Conservation (phyloP, 805 yeast species). For the Dipodascus albidus region DNA sequence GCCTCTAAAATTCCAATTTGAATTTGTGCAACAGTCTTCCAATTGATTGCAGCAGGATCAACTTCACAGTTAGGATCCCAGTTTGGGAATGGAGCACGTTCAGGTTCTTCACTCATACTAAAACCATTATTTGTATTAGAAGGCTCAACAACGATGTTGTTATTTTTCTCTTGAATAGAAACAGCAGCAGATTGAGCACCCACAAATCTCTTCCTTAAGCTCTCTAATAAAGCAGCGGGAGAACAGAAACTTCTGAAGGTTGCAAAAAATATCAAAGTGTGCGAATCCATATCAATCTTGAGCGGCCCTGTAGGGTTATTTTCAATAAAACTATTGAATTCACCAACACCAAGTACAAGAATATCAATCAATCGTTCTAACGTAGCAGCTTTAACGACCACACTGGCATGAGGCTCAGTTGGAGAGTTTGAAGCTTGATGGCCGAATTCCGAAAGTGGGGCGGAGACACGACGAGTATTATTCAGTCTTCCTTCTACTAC, state of each 20-base stretch:
- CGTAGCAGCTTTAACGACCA: conserved; percentile 56
- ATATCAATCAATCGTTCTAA: conserved; percentile 71
- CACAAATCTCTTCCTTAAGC: conserved; percentile 41
- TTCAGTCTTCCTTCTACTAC: conserved; percentile 35
- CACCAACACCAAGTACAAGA: conserved; percentile 57
- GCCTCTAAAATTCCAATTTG: conserved; percentile 77
- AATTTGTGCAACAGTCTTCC: conserved; percentile 60
- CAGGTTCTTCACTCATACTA: conserved; percentile 4
- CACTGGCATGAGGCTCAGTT: conserved; percentile 22
- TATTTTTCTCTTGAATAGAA: conserved; percentile 30
- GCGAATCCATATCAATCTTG: conserved; percentile 52
- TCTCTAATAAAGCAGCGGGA: conserved; percentile 40
- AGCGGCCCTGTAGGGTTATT: conserved; percentile 20
- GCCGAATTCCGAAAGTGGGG: conserved; percentile 11
- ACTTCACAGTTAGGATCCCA: conserved; percentile 18
- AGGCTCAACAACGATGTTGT: neutral
- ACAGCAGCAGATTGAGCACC: conserved; percentile 55
- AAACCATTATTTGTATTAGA: neutral
- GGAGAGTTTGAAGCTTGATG: neutral
- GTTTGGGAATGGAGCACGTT: conserved; percentile 13
- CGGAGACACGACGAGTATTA: conserved; percentile 24
- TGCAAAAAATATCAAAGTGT: conserved; percentile 57
- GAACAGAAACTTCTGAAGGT: conserved; percentile 58
- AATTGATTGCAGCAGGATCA: conserved; percentile 38
- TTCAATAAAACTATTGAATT: conserved; percentile 32